Evolutionary conservation across 257 asterid genomes (phyloP).

Genomic region (Solanum peruvianum): DNA sequence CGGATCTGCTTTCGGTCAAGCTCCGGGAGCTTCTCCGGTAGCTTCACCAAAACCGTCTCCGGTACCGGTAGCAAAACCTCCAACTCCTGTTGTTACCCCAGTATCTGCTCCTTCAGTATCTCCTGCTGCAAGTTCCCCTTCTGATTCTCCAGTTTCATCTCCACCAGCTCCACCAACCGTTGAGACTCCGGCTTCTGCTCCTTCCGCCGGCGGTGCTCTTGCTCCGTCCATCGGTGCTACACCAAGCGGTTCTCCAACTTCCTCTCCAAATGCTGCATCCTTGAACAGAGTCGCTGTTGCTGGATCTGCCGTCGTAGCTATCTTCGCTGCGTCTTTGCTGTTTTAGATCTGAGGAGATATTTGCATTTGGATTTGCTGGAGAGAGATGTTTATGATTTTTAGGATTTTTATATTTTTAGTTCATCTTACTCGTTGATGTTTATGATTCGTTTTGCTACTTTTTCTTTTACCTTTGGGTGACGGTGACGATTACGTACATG

Average conservation of each 20-base stretch:
- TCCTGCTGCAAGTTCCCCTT: slow-evolving; percentile 1
- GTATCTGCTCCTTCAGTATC: slow-evolving; percentile 12
- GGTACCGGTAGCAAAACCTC: slow-evolving; percentile 11
- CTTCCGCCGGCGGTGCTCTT: slow-evolving; percentile 4
- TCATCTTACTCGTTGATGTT: slow-evolving; percentile 1
- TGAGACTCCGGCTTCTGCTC: slow-evolving; percentile 13
- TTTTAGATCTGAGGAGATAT: slow-evolving; percentile 16
- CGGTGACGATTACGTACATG: background rate
- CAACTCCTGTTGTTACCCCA: slow-evolving; percentile 5
- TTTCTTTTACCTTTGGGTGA: background rate
- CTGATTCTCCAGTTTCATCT: slow-evolving; percentile 16
- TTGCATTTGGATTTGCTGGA: background rate
- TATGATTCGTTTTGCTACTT: background rate
- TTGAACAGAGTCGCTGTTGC: slow-evolving; percentile 32
- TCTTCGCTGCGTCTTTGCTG: slow-evolving; percentile 30
- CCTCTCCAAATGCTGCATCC: slow-evolving; percentile 20
- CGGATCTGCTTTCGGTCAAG: slow-evolving; percentile 33
- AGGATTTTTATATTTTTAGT: background rate
- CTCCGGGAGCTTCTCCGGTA: slow-evolving; percentile 36
- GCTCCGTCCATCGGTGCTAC: slow-evolving; percentile 22
- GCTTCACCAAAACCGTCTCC: slow-evolving; percentile 28
- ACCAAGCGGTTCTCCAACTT: slow-evolving; percentile 20
- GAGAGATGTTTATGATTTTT: slow-evolving; percentile 1
- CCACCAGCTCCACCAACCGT: slow-evolving; percentile 20
- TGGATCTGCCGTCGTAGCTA: slow-evolving; percentile 35